Evolutionary conservation across 1,139 yeast genomes (phyloP).

Genomic region (Suhomyces ambrosiae): DNA sequence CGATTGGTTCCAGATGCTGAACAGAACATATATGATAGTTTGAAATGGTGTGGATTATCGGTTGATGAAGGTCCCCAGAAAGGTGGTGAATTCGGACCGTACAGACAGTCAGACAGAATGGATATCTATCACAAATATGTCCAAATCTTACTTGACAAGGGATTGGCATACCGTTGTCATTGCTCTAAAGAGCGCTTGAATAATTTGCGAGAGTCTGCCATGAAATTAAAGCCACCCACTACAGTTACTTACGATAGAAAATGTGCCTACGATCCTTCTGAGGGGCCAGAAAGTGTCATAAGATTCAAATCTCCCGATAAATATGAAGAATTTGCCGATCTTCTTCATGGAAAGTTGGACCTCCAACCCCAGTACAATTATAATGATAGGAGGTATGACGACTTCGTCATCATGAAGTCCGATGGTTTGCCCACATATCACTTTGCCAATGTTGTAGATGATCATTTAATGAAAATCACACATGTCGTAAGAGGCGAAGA

Average conservation of each 20-base stretch:
- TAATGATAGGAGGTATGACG: conserved; percentile 78
- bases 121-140: conserved; percentile 64
- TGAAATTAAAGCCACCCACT: conserved; percentile 78
- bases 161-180: conserved; percentile 82
- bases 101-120: conserved; percentile 79
- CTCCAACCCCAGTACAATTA: conserved; percentile 79
- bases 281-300: conserved; percentile 45
- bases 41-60: conserved; percentile 73
- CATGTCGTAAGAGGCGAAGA: conserved; percentile 97
- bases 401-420: conserved; percentile 83
- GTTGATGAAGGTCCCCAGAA: conserved; percentile 81
- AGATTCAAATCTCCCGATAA: conserved; percentile 69
- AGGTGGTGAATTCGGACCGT: conserved; percentile 76
- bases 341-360: conserved; percentile 74
- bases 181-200: conserved; percentile 82
- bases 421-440: conserved; percentile 96
- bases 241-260: conserved; percentile 89
- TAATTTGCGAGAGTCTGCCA: conserved; percentile 69
- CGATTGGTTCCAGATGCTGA: conserved; percentile 84
- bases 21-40: conserved; percentile 69
- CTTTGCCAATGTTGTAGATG: conserved; percentile 94
- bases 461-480: conserved; percentile 86
- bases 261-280: conserved; percentile 44
- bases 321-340: conserved; percentile 69
- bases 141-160: conserved; percentile 56